Conservation (phyloP, 495 filamentous ascomycete genomes). For the Penicillium waksmanii region DNA sequence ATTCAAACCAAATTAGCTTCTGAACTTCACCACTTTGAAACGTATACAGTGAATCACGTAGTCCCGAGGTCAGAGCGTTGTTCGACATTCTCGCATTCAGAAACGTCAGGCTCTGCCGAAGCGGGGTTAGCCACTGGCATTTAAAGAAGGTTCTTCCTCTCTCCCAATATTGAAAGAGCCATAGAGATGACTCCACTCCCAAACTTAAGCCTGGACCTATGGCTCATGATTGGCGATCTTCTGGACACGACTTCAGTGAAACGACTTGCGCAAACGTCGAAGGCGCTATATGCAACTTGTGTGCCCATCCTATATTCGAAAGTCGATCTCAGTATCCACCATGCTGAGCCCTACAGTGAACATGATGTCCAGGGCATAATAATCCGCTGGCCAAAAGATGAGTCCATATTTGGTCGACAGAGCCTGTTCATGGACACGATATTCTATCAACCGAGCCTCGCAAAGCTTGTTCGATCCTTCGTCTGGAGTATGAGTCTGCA, state of each 20-base stretch:
- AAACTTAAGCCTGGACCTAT: background rate
- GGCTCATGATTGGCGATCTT: background rate
- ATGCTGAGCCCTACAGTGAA: background rate
- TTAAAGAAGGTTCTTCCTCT: too few relatives aligned
- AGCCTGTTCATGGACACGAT: background rate
- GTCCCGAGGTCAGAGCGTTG: too few relatives aligned
- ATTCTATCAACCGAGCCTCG: background rate
- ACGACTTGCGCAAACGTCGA: background rate
- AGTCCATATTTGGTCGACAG: conserved; percentile 1
- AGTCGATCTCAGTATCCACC: conserved; percentile 4
- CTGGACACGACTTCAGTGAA: background rate
- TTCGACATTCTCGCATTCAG: too few relatives aligned
- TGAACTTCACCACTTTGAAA: too few relatives aligned
- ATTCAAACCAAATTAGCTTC: background rate
- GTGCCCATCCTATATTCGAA: conserved; percentile 3
- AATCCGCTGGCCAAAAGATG: background rate
- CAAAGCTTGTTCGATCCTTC: background rate
- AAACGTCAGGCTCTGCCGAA: too few relatives aligned
- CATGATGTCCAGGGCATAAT: background rate
- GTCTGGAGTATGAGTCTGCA: conserved; percentile 7
- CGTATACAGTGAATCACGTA: too few relatives aligned
- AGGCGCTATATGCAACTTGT: background rate
- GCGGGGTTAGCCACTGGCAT: too few relatives aligned
- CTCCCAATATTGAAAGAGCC: too few relatives aligned
- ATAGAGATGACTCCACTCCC: background rate